phyloP scores from a whole-genome alignment of 176 grass and related monocot species.

The Oryza glaberrima region DNA sequence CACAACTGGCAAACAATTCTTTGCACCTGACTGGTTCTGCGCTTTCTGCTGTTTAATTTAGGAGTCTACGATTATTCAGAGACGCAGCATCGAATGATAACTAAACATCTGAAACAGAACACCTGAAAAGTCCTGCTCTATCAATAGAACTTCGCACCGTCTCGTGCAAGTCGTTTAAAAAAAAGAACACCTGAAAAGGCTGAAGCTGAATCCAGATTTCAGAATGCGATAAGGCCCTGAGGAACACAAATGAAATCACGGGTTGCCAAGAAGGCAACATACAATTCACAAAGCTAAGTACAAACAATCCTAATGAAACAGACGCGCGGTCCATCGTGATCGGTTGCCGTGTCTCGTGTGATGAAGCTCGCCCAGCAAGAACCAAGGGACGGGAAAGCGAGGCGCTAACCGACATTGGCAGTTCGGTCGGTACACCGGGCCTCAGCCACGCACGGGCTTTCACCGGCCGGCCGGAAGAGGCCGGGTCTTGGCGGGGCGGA shows the following conservation, averaged over 20 bases:
- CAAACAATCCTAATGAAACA: neutral
- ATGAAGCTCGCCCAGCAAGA: neutral
- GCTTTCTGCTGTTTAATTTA: neutral
- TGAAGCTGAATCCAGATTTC: neutral
- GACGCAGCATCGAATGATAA: neutral
- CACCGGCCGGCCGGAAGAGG: conserved; percentile 29
- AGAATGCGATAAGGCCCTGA: neutral
- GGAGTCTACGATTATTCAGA: neutral
- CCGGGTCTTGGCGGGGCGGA: conserved; percentile 35
- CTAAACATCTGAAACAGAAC: neutral
- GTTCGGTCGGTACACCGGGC: neutral
- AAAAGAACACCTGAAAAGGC: neutral
- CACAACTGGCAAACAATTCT: neutral
- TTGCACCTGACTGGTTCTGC: neutral
- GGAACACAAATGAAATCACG: neutral
- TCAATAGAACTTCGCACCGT: neutral
- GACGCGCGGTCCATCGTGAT: neutral
- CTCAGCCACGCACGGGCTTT: neutral
- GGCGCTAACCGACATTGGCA: no score
- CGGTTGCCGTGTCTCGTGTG: neutral
- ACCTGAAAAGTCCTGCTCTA: neutral
- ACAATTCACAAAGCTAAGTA: neutral
- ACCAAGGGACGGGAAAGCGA: neutral
- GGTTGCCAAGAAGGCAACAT: neutral
- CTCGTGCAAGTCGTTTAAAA: no score